Base-by-base conservation (phyloP, 768 basidiomycete species). In the Coprinellus aureogranulatus region DNA sequence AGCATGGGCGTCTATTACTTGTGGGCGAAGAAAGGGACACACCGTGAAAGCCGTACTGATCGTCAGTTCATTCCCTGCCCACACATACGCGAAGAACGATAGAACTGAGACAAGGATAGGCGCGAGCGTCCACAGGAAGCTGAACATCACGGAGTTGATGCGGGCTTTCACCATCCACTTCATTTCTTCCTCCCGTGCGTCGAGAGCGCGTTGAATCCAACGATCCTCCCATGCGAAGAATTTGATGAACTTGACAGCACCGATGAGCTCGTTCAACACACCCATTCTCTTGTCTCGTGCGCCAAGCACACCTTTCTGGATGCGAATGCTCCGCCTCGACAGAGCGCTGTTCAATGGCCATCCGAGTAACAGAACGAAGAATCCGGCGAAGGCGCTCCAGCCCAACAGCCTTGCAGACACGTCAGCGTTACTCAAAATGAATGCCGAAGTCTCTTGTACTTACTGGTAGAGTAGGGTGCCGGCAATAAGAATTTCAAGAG, bases 41-140 rank as follows among this genome's bases (percentile, higher is more conserved):
- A 87, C 87, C 44, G 94, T 96, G 67, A 96, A 96, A 0, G 95
- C 94, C 18, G 85, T 79, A 9, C 88, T 79, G 49, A 94, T 78
- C 0, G 91, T 89, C 47, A 98, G 69, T 67, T 90, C 75, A 46
- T 92, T 81, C 0, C 90, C 89, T 61, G 81, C 83, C 60, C 84
- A 72, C 26, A 94, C 84, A 59, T 84, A 93, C 20, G 77, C 79
- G 64, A 84, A 78, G 79, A 96, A 96, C 1, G 89, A 86, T 16
- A 90, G 80, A 55, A 94, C 79, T 1, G 91, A 92, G 18, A 96
- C 84, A 12, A 90, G 68, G 48, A 93, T 86, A 0, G 94, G 94
- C 0, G 90, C 89, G 9, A 79, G 75, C 1, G 77, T 81, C 90
- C 90, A 96, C 10, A 94, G 73, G 3, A 85, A 63, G 14, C 79